phyloP scores from a whole-genome alignment of 768 basidiomycete species.

The Mrakia frigida region DNA sequence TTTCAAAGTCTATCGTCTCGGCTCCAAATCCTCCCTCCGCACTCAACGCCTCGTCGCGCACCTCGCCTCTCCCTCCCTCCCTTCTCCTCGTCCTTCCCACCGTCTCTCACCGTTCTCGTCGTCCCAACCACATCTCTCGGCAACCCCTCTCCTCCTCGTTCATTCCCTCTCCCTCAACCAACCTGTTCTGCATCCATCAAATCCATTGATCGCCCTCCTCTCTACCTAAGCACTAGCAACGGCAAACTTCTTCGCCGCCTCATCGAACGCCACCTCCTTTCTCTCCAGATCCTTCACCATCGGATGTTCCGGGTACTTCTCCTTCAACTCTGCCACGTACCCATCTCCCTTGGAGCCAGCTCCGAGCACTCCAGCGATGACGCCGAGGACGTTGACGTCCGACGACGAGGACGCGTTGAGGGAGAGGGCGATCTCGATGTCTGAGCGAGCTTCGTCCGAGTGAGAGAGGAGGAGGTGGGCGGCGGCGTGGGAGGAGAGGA shows the following conservation, averaged over 20 bases:
- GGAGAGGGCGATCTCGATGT: conserved; percentile 40
- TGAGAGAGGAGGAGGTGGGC: conserved; percentile 44
- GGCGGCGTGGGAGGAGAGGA: conserved; percentile 44
- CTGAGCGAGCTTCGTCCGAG: conserved; percentile 44
- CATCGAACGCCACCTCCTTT: neutral
- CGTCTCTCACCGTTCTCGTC: no score
- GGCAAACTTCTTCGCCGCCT: conserved; percentile 14
- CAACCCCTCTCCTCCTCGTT: no score
- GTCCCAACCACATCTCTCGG: no score
- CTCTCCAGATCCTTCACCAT: conserved; percentile 11
- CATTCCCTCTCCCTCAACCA: no score
- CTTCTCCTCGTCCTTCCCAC: no score
- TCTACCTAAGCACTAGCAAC: conserved; percentile 5
- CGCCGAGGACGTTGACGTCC: neutral
- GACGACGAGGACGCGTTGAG: neutral
- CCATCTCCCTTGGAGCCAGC: neutral
- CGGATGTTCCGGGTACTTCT: neutral
- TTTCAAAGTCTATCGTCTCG: no score
- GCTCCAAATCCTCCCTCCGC: no score
- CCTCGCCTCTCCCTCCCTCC: no score
- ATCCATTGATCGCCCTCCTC: no score
- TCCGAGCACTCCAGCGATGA: neutral
- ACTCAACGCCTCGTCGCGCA: no score
- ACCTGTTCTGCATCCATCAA: no score
- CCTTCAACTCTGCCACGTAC: conserved; percentile 5